Percentiles rank a stretch among this genome's conserved stretches.
These are phyloP conservation scores for Euphorbia lathyris DNA, from an alignment of 345 rosid species.

Conservation along the genomic window DNA sequence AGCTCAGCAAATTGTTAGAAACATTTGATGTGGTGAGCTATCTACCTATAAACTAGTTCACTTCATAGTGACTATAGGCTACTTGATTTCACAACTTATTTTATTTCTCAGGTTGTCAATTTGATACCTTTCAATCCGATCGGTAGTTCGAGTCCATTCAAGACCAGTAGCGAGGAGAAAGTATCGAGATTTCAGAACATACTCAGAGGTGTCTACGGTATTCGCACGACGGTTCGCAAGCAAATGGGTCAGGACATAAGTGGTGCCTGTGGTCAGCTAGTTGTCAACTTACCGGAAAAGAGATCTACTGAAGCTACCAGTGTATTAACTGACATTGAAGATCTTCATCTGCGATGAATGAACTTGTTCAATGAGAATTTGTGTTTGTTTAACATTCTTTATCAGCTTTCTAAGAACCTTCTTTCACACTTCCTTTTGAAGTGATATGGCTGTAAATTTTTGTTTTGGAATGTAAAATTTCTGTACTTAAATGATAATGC, in stretches of 20 bases:
- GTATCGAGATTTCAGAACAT: conserved; percentile 76
- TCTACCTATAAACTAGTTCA: background rate
- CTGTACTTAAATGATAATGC: no score
- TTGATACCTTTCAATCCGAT: conserved; percentile 93
- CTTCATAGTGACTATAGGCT: conserved; percentile 3
- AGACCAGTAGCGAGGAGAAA: conserved; percentile 50
- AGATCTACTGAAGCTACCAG: conserved; percentile 24
- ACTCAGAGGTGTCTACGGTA: conserved; percentile 63
- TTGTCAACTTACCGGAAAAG: conserved; percentile 53
- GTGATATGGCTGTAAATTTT: background rate
- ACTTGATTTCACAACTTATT: background rate
- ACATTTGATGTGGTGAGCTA: conserved; percentile 80
- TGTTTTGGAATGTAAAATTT: no score
- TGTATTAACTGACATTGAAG: conserved; percentile 76
- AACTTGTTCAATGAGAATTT: background rate
- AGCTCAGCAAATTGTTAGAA: conserved; percentile 71
- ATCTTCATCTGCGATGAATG: conserved; percentile 43
- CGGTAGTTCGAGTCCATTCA: conserved; percentile 64
- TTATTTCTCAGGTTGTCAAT: conserved; percentile 68
- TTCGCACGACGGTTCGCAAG: conserved; percentile 80
- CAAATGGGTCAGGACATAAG: conserved; percentile 94
- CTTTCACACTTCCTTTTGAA: no score
- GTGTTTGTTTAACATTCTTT: background rate
- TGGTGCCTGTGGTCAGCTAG: conserved; percentile 97
- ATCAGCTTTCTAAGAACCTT: background rate